Base-by-base conservation (phyloP, 2,329 filamentous ascomycete species). In the Esteya vermicola region DNA sequence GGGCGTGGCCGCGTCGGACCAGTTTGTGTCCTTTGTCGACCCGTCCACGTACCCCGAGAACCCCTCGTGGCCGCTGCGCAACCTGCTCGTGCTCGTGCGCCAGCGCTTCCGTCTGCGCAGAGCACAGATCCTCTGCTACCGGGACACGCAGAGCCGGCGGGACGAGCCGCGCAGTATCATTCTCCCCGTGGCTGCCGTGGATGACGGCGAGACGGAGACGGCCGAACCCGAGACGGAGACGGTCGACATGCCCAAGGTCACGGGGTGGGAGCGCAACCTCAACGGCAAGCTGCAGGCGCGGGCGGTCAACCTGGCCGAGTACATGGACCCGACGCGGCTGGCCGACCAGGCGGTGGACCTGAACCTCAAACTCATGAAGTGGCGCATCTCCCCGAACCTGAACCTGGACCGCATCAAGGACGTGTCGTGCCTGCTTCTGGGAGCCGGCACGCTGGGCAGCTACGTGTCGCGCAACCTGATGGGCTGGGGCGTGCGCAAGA, bases 351-450 rank as follows among this genome's bases (percentile, higher is more conserved):
- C 88, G 1, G 89, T 96, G 9, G 91, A 98, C 53, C 70, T 98
- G 43, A 98, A 98, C 53, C 68, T 96, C 44, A 96, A 96, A 61
- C 70, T 98, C 43, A 98, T 98, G 79, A 98, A 95, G 62, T 98
- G 91, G 91, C 79, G 91, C 30, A 85, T 98, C 51, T 85, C 86
- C 8, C 91, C 91, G 0, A 78, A 79, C 38, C 71, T 98, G 31
- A 73, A 96, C 54, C 72, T 98, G 9, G 86, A 95, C 23, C 73
- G 74, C 23, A 88, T 96, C 55, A 95, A 94, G 54, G 73, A 80
- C 42, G 89, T 85, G 4, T 93, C 79, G 54, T 98, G 91, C 54
- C 70, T 98, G 14, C 65, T 98, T 3, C 74, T 98, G 2, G 91
- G 91, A 5, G 86, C 91, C 1, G 91, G 91, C 13, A 98, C 91